Evolutionary conservation across 164 flowering plant species (phyloP).

Genomic region (Annona cherimola): DNA sequence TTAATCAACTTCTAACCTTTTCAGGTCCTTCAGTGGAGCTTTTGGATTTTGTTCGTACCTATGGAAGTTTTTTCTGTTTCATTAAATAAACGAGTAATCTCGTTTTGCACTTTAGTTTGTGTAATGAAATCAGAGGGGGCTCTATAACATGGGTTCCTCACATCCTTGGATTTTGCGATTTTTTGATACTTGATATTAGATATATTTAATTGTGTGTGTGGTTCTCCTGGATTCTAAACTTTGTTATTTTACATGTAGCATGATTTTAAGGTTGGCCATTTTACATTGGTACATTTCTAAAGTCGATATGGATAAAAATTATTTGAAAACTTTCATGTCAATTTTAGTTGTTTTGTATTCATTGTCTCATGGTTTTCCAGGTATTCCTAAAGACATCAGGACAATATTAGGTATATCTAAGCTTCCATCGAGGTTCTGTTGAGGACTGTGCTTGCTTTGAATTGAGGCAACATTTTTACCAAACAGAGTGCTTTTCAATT

Average conservation of each 20-base stretch:
- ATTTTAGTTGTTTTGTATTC: neutral
- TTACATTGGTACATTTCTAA: neutral
- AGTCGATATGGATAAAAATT: neutral
- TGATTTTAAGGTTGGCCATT: neutral
- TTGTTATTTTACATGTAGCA: no score
- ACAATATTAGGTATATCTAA: neutral
- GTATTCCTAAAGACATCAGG: neutral
- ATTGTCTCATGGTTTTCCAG: neutral
- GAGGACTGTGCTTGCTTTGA: neutral
- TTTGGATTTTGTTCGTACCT: no score
- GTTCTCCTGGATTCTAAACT: neutral
- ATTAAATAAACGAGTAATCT: no score
- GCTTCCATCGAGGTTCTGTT: neutral
- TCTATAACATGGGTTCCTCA: no score
- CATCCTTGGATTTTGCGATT: no score
- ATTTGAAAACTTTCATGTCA: neutral
- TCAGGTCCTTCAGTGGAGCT: no score
- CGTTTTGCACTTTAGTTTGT: no score
- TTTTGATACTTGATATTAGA: neutral
- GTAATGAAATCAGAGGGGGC: no score
- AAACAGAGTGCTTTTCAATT: constrained; percentile 1
- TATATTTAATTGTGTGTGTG: no score
- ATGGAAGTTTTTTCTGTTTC: no score
- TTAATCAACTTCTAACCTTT: no score
- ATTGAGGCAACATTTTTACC: neutral